A percentile compares a stretch with the other conserved stretches of the same genome.
Conservation (phyloP, 2,329 filamentous ascomycete species). For the Graphilbum ipis-grandicollis region DNA sequence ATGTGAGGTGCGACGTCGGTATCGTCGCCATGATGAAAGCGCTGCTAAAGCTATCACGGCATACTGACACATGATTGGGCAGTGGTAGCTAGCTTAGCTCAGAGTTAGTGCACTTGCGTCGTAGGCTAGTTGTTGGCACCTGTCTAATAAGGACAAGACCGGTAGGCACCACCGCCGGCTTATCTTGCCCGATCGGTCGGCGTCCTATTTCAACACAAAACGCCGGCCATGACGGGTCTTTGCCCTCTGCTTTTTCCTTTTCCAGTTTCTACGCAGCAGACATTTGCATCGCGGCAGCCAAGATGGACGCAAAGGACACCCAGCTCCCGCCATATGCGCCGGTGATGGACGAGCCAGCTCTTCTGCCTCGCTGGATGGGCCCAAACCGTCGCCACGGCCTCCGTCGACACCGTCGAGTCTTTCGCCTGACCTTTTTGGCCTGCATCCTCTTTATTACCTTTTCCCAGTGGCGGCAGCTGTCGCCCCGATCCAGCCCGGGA, state of each 20-base stretch:
- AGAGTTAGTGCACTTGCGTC: no score
- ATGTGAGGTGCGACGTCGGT: no score
- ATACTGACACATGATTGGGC: no score
- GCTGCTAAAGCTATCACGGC: no score
- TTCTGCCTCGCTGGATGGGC: conserved; percentile 1
- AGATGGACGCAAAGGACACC: conserved; percentile 19
- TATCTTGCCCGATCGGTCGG: neutral
- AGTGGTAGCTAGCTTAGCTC: no score
- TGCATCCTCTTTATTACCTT: conserved; percentile 31
- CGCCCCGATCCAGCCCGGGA: neutral
- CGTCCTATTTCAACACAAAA: no score
- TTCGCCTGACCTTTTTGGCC: conserved; percentile 25
- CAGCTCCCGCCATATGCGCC: conserved; percentile 27
- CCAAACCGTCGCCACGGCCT: conserved; percentile 1
- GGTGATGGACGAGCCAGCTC: neutral
- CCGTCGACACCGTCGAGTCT: conserved; percentile 22
- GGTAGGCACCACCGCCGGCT: neutral
- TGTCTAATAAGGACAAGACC: neutral
- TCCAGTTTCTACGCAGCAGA: neutral
- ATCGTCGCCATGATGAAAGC: no score
- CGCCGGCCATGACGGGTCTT: neutral
- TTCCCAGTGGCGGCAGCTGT: conserved; percentile 24
- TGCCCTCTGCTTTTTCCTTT: neutral
- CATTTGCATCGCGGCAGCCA: neutral
- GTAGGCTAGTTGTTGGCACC: neutral